Percentiles rank a stretch among this genome's conserved stretches.
phyloP scores from a whole-genome alignment of 331 rosid species.

The Pyrus hybrid region DNA sequence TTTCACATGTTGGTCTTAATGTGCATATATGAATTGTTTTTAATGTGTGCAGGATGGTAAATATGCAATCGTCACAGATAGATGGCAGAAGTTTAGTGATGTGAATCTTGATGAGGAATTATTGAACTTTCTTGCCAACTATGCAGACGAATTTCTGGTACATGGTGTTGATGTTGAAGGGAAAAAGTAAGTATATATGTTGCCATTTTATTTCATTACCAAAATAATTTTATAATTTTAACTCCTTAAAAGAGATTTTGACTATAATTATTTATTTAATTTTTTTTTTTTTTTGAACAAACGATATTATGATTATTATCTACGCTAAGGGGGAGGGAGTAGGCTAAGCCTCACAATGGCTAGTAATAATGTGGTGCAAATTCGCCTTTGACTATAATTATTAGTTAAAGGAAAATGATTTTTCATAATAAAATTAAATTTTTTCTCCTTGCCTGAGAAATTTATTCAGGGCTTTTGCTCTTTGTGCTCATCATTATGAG shows the following conservation, averaged over 20 bases:
- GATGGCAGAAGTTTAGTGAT: slow-evolving; percentile 97
- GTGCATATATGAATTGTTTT: slow-evolving; percentile 6
- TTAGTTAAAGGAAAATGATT: background rate
- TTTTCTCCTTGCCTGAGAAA: background rate
- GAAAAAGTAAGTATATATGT: slow-evolving; percentile 52
- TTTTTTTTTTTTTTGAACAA: too few species aligned
- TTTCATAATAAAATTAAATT: background rate
- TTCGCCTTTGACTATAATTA: too few species aligned
- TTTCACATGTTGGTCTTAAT: background rate
- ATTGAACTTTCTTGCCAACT: slow-evolving; percentile 63
- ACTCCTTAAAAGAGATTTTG: background rate
- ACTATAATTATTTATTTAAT: background rate
- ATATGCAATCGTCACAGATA: slow-evolving; percentile 86
- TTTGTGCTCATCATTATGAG: background rate
- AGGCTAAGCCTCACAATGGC: too few species aligned
- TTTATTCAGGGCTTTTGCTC: background rate
- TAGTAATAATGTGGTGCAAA: too few species aligned
- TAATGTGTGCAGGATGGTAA: slow-evolving; percentile 56
- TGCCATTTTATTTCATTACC: background rate
- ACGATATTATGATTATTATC: too few species aligned
- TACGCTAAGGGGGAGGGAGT: too few species aligned
- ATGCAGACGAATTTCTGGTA: slow-evolving; percentile 89
- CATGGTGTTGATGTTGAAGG: slow-evolving; percentile 99
- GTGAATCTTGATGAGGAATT: slow-evolving; percentile 51
- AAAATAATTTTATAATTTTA: background rate